Conservation (phyloP, 306 rosid genomes). For the Inga leiocalycina region DNA sequence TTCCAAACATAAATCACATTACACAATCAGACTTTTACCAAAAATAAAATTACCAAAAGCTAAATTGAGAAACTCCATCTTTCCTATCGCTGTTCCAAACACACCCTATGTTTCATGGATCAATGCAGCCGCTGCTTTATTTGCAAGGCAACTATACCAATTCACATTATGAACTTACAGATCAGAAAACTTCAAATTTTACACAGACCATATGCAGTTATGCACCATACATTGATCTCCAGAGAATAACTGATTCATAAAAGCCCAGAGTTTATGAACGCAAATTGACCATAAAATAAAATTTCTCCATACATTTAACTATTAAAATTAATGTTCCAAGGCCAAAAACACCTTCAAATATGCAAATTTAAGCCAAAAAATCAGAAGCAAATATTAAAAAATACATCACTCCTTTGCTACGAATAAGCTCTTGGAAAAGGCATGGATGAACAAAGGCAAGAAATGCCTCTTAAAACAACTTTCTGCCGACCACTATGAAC, state of each 20-base stretch:
- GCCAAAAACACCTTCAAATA: conserved; percentile 51
- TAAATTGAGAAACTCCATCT: too few species aligned
- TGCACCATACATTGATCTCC: not conserved
- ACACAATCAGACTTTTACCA: too few species aligned
- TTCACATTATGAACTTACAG: not conserved
- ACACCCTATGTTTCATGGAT: not conserved
- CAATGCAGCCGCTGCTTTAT: not conserved
- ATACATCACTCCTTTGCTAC: conserved; percentile 77
- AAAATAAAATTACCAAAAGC: too few species aligned
- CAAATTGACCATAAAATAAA: conserved; percentile 56
- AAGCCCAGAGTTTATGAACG: conserved; percentile 39
- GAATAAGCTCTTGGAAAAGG: conserved; percentile 55
- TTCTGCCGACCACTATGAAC: conserved; percentile 40
- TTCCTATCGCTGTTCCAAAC: too few species aligned
- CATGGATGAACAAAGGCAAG: conserved; percentile 53
- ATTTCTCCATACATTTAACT: conserved; percentile 64
- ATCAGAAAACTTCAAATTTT: not conserved
- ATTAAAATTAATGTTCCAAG: conserved; percentile 66
- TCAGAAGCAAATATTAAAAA: conserved; percentile 39
- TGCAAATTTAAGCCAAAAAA: conserved; percentile 21
- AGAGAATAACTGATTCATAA: not conserved
- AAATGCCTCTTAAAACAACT: conserved; percentile 39
- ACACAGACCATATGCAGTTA: not conserved
- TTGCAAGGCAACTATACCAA: not conserved
- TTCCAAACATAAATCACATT: too few species aligned